A percentile compares a stretch with the other conserved stretches of the same genome.
Evolutionary conservation across 2,329 filamentous ascomycete species (phyloP).

Genomic region (Pseudocercospora ulei): DNA sequence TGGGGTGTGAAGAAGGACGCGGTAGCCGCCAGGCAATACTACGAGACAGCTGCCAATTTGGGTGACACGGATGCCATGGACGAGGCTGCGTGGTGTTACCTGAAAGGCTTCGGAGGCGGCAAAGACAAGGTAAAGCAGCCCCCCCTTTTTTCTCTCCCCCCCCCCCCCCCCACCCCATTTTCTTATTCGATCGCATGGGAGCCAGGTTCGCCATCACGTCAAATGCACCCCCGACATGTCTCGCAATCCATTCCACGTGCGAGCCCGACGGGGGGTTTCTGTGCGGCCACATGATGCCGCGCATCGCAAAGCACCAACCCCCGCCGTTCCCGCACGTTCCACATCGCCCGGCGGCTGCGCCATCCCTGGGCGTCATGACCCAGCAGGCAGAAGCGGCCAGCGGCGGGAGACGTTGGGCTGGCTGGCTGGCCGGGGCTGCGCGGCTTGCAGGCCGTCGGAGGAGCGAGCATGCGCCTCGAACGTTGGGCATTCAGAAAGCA

Average conservation of each 20-base stretch:
- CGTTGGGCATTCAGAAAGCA: constrained; percentile 19
- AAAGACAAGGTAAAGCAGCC: constrained; percentile 99
- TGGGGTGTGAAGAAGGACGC: constrained; percentile 87
- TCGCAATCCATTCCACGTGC: constrained; percentile 18
- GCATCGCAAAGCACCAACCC: constrained; percentile 1
- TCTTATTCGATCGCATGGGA: no score
- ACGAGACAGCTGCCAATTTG: constrained; percentile 92
- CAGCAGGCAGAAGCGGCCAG: constrained; percentile 3
- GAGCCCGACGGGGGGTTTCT: neutral
- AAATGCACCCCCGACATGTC: constrained; percentile 9
- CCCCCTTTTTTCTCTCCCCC: constrained; percentile 26
- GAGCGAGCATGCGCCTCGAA: constrained; percentile 13
- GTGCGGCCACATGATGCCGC: constrained; percentile 8
- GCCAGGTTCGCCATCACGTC: constrained; percentile 4
- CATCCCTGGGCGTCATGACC: constrained; percentile 1
- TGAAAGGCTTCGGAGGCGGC: constrained; percentile 92
- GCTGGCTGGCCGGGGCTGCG: no score
- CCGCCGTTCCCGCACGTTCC: constrained; percentile 5
- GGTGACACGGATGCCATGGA: constrained; percentile 98
- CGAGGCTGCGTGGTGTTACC: constrained; percentile 88
- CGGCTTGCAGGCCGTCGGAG: constrained; percentile 5
- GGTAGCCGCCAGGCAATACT: constrained; percentile 79
- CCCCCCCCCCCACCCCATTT: no score
- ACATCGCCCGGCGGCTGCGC: constrained; percentile 3
- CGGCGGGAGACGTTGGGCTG: neutral